phyloP scores from a whole-genome alignment of 2,329 filamentous ascomycete genomes.

The Fusarium setosum region DNA sequence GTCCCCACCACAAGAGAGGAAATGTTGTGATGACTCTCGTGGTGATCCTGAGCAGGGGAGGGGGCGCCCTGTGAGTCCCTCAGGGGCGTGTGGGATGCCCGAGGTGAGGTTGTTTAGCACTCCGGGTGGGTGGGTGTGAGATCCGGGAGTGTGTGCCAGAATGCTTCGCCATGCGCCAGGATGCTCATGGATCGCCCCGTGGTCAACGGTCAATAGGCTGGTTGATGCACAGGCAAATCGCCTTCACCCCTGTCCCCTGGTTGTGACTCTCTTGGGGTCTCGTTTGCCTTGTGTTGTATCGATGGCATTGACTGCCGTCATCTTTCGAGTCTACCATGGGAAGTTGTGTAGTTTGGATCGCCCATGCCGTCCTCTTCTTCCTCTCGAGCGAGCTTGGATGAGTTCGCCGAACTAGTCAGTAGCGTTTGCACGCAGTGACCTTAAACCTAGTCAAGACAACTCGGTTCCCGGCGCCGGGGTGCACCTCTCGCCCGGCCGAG shows the following conservation, averaged over 20 bases:
- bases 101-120: conserved; percentile 13
- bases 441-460: conserved; percentile 9
- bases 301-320: conserved; percentile 35
- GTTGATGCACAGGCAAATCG: conserved; percentile 31
- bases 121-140: conserved; percentile 35
- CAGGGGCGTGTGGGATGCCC: conserved; percentile 22
- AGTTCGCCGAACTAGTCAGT: conserved; percentile 31
- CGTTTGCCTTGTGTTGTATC: conserved; percentile 22
- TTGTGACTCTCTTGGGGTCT: conserved; percentile 28
- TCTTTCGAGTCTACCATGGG: too few relatives aligned
- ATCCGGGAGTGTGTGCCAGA: conserved; percentile 39
- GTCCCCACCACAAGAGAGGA: conserved; percentile 31
- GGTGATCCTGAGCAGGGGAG: conserved; percentile 41
- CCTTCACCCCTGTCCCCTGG: conserved; percentile 36
- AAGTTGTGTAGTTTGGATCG: background rate
- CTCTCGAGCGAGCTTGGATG: conserved; percentile 15
- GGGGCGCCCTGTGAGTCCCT: too few relatives aligned
- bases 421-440: conserved; percentile 24
- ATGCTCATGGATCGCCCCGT: conserved; percentile 43
- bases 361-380: background rate
- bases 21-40: conserved; percentile 33
- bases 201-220: conserved; percentile 44
- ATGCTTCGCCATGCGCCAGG: conserved; percentile 40
- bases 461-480: conserved; percentile 31
- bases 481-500: conserved; percentile 32